Evolutionary conservation across 768 basidiomycete genomes (phyloP), one percentile per base, ranked within the genome.

Genomic region (Boletus bicolor): DNA sequence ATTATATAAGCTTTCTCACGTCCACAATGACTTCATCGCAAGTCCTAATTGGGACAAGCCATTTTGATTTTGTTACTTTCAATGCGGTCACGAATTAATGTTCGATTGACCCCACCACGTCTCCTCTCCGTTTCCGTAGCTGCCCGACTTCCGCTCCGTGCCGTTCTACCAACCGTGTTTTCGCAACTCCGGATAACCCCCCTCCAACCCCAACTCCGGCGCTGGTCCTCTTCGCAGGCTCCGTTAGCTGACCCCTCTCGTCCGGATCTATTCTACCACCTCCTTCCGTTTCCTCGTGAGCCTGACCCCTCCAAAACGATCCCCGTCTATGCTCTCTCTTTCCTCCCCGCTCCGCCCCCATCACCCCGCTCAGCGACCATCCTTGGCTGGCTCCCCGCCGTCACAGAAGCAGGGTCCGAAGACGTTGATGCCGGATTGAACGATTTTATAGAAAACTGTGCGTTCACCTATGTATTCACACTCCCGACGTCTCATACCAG

Each of bases 371-470:
- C 85, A 8, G 68, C 73, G 28, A 77, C 81, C 6, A 70, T 91
- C 10, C 72, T 91, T 21, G 89, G 89, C 4, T 89, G 85, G 85
- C 70, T 91, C 7, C 87, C 87, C 14, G 87, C 85, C 7, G 51
- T 68, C 10, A 66, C 68, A 28, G 60, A 63, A 1, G 60, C 56
- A 5, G 67, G 56, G 3, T 64, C 66, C 21, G 68, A 72, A 32
- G 71, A 68, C 37, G 68, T 63, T 19, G 78, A 80, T 21, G 81
- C 81, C 2, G 82, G 83, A 5, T 67, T 91, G 58, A 82, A 84
- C 52, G 89, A 91, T 66, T 91, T 92, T 60, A 70, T 73, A 51
- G 83, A 84, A 62, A 93, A 92, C 65, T 62, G 91, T 91, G 64
- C 61, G 87, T 67, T 11, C 7, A 32, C 14, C 26, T 7, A 17